A percentile compares a stretch with the other conserved stretches of the same genome.
These are phyloP conservation scores for Chloranthus sessilifolius DNA, from an alignment of 164 flowering plant genomes.

Conservation along the genomic window DNA sequence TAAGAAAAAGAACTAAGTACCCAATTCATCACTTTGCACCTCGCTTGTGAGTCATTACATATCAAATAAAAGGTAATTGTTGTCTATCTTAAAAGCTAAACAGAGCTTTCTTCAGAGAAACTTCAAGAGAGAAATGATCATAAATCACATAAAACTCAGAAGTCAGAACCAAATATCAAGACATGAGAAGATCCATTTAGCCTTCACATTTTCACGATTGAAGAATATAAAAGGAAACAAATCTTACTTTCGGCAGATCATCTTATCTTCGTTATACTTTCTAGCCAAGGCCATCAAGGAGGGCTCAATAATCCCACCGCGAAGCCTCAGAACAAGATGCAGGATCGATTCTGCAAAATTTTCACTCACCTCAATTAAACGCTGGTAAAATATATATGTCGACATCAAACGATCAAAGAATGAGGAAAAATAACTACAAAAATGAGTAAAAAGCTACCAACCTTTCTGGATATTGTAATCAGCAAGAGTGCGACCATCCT, in stretches of 20 bases:
- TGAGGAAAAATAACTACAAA: not conserved
- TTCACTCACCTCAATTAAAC: not conserved
- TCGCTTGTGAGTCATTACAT: too few relatives aligned
- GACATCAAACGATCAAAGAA: not conserved
- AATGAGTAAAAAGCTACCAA: not conserved
- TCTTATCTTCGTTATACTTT: constrained; percentile 57
- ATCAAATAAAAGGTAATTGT: too few relatives aligned
- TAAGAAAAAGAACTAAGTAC: too few relatives aligned
- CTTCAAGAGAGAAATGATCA: too few relatives aligned
- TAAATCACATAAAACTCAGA: too few relatives aligned
- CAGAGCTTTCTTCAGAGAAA: too few relatives aligned
- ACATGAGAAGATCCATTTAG: too few relatives aligned
- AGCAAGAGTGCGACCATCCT: constrained; percentile 52
- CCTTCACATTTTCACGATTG: too few relatives aligned
- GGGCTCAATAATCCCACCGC: constrained; percentile 63
- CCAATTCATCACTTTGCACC: too few relatives aligned
- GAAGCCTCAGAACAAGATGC: constrained; percentile 52
- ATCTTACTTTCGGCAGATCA: constrained; percentile 54
- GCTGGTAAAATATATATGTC: not conserved
- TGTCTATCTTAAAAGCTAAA: too few relatives aligned
- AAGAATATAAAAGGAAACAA: not conserved
- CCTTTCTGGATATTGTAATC: constrained; percentile 58
- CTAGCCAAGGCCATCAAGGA: constrained; percentile 61
- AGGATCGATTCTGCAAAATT: constrained; percentile 40
- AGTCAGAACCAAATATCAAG: too few relatives aligned